Percentiles rank a stretch among this genome's conserved stretches.
Conservation (phyloP, 169 alveolate species). For the Eimeria nieschulzi region DNA sequence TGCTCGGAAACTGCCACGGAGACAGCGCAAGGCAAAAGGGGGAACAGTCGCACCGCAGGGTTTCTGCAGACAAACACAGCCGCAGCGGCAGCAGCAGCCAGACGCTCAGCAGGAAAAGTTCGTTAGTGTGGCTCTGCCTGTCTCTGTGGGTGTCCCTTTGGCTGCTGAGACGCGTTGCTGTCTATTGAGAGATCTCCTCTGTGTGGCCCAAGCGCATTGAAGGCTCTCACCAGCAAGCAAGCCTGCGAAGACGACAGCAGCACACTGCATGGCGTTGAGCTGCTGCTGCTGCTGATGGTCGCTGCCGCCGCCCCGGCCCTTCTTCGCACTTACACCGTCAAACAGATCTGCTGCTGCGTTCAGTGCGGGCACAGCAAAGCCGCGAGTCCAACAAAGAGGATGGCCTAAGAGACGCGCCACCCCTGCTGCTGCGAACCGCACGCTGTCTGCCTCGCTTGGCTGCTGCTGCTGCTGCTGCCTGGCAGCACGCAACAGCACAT, state of each 20-base stretch:
- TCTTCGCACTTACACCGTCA: background rate
- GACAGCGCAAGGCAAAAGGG: background rate
- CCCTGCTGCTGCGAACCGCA: slow-evolving; percentile 15
- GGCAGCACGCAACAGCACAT: slow-evolving; percentile 34
- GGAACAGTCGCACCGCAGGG: slow-evolving; percentile 32
- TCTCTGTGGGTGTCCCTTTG: too few relatives aligned
- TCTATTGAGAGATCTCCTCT: too few relatives aligned
- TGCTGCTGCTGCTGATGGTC: slow-evolving; percentile 51
- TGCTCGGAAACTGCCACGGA: slow-evolving; percentile 49
- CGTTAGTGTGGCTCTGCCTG: too few relatives aligned
- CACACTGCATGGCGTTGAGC: slow-evolving; percentile 34
- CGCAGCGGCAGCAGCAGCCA: slow-evolving; percentile 43
- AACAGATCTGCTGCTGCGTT: slow-evolving; percentile 20
- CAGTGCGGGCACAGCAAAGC: slow-evolving; percentile 8
- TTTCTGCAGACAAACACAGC: slow-evolving; percentile 20
- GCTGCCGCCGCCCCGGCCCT: background rate
- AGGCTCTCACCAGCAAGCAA: slow-evolving; percentile 7
- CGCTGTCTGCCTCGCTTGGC: background rate
- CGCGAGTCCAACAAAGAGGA: slow-evolving; percentile 20
- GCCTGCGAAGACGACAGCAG: slow-evolving; percentile 24
- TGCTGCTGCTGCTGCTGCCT: slow-evolving; percentile 43
- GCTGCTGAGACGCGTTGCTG: too few relatives aligned
- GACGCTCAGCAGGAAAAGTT: too few relatives aligned
- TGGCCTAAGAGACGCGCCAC: slow-evolving; percentile 3
- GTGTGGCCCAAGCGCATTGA: too few relatives aligned